A percentile compares a stretch with the other conserved stretches of the same genome.
Evolutionary conservation across 2,329 filamentous ascomycete species (phyloP).

Genomic region (Pyrenochaeta sp.): DNA sequence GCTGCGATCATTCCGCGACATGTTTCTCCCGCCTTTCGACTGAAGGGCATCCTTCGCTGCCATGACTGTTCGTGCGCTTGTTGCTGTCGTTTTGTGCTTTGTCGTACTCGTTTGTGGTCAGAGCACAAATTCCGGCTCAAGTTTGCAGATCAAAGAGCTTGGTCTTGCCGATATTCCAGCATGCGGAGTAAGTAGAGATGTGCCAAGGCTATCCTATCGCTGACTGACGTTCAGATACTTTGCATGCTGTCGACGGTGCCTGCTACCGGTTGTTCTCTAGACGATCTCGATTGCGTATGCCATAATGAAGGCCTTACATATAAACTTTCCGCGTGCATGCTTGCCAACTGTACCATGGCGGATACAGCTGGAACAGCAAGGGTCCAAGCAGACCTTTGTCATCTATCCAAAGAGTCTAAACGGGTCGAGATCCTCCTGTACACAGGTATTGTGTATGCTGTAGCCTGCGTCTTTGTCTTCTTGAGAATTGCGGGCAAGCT

Average conservation of each 20-base stretch:
- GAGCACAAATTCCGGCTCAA: not conserved
- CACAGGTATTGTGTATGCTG: slow-evolving; percentile 20
- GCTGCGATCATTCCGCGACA: not conserved
- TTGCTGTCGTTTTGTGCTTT: slow-evolving; percentile 9
- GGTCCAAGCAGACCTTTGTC: slow-evolving; percentile 31
- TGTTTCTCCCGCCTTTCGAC: not conserved
- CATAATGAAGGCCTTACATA: slow-evolving; percentile 13
- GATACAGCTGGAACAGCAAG: slow-evolving; percentile 24
- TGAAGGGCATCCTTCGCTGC: slow-evolving; percentile 4
- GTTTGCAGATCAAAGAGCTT: slow-evolving; percentile 8
- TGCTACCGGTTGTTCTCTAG: slow-evolving; percentile 19
- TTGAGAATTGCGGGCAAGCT: slow-evolving; percentile 24
- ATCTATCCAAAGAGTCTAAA: slow-evolving; percentile 28
- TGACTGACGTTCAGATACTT: slow-evolving; percentile 7
- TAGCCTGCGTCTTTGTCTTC: slow-evolving; percentile 21
- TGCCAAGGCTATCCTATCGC: not conserved
- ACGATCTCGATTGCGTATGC: slow-evolving; percentile 29
- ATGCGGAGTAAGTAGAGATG: slow-evolving; percentile 16
- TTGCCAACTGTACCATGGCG: slow-evolving; percentile 38
- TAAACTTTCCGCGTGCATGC: slow-evolving; percentile 29
- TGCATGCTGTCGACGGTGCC: slow-evolving; percentile 22
- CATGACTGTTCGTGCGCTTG: slow-evolving; percentile 12
- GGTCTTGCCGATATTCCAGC: slow-evolving; percentile 18
- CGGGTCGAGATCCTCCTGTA: slow-evolving; percentile 16
- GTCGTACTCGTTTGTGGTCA: slow-evolving; percentile 3